Conservation (phyloP, 1,284 basidiomycete species). For the Moesziomyces antarcticus region DNA sequence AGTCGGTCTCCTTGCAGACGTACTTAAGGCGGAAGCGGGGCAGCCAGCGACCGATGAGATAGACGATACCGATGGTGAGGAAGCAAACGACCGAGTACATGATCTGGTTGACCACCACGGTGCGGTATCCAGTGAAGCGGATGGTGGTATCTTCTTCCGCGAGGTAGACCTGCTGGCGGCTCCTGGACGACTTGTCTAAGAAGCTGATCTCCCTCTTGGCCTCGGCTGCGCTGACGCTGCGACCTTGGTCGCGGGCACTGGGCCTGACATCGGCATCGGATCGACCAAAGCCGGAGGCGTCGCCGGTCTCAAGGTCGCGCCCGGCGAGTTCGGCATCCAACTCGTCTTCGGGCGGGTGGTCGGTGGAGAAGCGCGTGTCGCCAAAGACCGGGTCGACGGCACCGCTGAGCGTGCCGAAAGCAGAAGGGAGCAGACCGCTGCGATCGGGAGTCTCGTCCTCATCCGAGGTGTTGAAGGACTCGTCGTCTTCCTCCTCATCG, state of each 20-base stretch:
- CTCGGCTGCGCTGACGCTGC: slow-evolving; percentile 3
- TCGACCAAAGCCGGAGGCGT: slow-evolving; percentile 43
- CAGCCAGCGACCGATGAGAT: slow-evolving; percentile 90
- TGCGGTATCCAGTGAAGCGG: slow-evolving; percentile 88
- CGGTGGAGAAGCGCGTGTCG: slow-evolving; percentile 53
- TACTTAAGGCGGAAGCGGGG: slow-evolving; percentile 88
- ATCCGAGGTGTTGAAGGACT: slow-evolving; percentile 47
- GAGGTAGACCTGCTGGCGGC: slow-evolving; percentile 84
- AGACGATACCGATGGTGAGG: slow-evolving; percentile 79
- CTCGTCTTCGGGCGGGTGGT: slow-evolving; percentile 58
- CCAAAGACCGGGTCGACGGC: slow-evolving; percentile 64
- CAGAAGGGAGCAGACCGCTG: slow-evolving; percentile 60
- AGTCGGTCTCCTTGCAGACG: slow-evolving; percentile 85
- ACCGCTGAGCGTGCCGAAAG: slow-evolving; percentile 60
- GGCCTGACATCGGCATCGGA: slow-evolving; percentile 30
- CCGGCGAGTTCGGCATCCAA: slow-evolving; percentile 57
- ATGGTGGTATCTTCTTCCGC: slow-evolving; percentile 91
- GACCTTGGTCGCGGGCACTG: slow-evolving; percentile 5
- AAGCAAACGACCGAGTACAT: slow-evolving; percentile 81
- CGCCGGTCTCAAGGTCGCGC: slow-evolving; percentile 30
- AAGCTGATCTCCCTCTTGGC: slow-evolving; percentile 44
- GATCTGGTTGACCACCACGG: slow-evolving; percentile 75
- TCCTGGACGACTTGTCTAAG: slow-evolving; percentile 60
- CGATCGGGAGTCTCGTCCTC: slow-evolving; percentile 52
- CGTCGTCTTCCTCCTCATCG: slow-evolving; percentile 48